These are phyloP conservation scores for Apophysomyces trapeziformis DNA, from an alignment of 371 early-diverging fungal genomes.

Conservation along the genomic window DNA sequence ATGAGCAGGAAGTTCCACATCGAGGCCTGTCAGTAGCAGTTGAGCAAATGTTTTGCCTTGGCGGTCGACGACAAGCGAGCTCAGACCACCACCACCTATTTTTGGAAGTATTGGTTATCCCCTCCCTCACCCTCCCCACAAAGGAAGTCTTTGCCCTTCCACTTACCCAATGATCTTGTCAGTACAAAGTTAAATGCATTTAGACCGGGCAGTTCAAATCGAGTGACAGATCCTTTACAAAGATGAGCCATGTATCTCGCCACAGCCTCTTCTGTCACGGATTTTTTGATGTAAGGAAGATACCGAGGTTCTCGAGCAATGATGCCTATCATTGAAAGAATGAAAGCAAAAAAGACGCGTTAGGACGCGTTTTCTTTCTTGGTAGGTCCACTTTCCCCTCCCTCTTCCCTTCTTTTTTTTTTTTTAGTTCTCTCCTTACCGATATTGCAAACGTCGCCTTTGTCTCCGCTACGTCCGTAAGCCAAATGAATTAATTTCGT, in stretches of 20 bases:
- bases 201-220: slow-evolving; percentile 70
- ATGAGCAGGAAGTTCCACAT: slow-evolving; percentile 63
- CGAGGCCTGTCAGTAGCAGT: slow-evolving; percentile 58
- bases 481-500: slow-evolving; percentile 66
- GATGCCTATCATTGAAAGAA: slow-evolving; percentile 37
- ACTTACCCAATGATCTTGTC: slow-evolving; percentile 62
- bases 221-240: slow-evolving; percentile 63
- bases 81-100: slow-evolving; percentile 72
- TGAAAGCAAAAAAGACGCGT: background rate
- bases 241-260: slow-evolving; percentile 69
- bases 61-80: slow-evolving; percentile 69
- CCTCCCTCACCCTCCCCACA: no score
- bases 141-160: no score
- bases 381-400: no score
- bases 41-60: slow-evolving; percentile 82
- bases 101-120: background rate
- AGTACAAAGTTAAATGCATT: slow-evolving; percentile 75
- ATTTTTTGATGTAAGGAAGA: slow-evolving; percentile 54
- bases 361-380: no score
- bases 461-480: slow-evolving; percentile 77
- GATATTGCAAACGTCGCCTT: slow-evolving; percentile 75
- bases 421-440: slow-evolving; percentile 33
- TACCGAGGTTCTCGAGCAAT: slow-evolving; percentile 68
- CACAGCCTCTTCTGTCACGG: slow-evolving; percentile 49
- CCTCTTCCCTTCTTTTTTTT: no score